Percentiles rank a stretch among this genome's conserved stretches.
Evolutionary conservation across 139 green algal genomes (phyloP).

Genomic region (Chlamydomonas sphaeroides): DNA sequence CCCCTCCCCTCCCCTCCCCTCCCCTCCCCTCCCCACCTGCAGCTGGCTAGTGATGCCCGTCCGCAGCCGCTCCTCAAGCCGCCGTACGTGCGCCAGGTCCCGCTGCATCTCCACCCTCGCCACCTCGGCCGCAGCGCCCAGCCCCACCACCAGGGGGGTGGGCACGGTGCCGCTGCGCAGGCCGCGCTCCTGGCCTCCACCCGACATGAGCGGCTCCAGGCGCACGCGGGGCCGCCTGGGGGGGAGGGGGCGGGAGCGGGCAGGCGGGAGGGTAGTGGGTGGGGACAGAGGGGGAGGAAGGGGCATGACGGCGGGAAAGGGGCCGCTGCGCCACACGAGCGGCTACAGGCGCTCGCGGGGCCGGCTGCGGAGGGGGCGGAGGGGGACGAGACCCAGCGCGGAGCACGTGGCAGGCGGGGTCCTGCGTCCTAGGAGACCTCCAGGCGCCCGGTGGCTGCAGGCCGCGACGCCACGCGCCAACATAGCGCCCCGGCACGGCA

Average conservation of each 20-base stretch:
- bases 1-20: not conserved
- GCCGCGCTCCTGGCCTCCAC: constrained; percentile 96
- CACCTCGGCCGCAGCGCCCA: constrained; percentile 90
- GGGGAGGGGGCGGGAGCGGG: too few relatives aligned
- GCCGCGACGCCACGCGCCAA: too few relatives aligned
- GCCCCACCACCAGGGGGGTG: constrained; percentile 87
- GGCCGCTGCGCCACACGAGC: too few relatives aligned
- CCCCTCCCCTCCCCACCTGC: constrained; percentile 28
- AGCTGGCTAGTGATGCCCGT: constrained; percentile 82
- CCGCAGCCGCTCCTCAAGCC: constrained; percentile 82
- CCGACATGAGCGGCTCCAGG: constrained; percentile 94
- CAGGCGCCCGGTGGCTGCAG: too few relatives aligned
- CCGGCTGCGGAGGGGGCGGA: too few relatives aligned
- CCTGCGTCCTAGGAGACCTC: too few relatives aligned
- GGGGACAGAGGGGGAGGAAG: too few relatives aligned
- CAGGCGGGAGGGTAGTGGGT: too few relatives aligned
- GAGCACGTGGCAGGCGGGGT: too few relatives aligned
- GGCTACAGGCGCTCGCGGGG: too few relatives aligned
- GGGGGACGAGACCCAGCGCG: too few relatives aligned
- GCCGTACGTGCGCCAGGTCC: constrained; percentile 78
- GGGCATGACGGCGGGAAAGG: not conserved
- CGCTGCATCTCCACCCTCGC: constrained; percentile 81
- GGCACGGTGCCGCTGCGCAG: constrained; percentile 90
- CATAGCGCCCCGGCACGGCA: too few relatives aligned
- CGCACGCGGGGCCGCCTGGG: constrained; percentile 87